Conservation (phyloP, 1,139 yeast species). For the Kodamaea arcana region DNA sequence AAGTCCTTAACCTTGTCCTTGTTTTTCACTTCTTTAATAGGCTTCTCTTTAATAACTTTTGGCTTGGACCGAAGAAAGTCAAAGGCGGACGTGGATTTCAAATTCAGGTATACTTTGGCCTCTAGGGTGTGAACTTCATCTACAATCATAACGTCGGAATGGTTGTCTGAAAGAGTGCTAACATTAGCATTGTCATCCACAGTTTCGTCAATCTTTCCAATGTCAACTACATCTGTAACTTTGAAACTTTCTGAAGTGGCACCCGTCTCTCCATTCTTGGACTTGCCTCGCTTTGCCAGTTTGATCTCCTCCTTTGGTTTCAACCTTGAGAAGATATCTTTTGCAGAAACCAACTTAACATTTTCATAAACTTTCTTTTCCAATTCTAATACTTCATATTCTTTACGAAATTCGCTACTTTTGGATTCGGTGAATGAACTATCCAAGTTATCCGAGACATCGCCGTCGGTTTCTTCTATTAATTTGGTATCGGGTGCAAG, state of each 20-base stretch:
- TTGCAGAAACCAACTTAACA: constrained; percentile 23
- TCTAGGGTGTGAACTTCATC: constrained; percentile 11
- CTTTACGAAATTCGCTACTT: constrained; percentile 13
- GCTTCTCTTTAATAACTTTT: constrained; percentile 2
- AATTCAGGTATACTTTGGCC: constrained; percentile 15
- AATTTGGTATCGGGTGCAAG: background rate
- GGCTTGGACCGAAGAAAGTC: constrained; percentile 13
- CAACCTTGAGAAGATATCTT: constrained; percentile 25
- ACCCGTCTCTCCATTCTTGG: no score
- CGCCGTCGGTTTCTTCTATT: constrained; percentile 1
- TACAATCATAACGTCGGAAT: background rate
- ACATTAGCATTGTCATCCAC: background rate
- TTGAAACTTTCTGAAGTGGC: background rate
- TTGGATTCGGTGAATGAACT: constrained; percentile 13
- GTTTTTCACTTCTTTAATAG: background rate
- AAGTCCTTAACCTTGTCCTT: constrained; percentile 9
- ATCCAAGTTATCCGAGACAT: constrained; percentile 1
- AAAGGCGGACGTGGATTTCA: constrained; percentile 22
- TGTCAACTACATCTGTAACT: background rate
- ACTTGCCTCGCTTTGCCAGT: no score
- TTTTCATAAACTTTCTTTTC: constrained; percentile 29
- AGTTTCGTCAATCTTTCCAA: background rate
- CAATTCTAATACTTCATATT: constrained; percentile 24
- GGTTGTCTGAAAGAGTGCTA: background rate
- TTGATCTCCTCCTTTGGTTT: constrained; percentile 7